Evolutionary conservation across 2,329 filamentous ascomycete species (phyloP).

Genomic region (Trichoderma pleuroti): DNA sequence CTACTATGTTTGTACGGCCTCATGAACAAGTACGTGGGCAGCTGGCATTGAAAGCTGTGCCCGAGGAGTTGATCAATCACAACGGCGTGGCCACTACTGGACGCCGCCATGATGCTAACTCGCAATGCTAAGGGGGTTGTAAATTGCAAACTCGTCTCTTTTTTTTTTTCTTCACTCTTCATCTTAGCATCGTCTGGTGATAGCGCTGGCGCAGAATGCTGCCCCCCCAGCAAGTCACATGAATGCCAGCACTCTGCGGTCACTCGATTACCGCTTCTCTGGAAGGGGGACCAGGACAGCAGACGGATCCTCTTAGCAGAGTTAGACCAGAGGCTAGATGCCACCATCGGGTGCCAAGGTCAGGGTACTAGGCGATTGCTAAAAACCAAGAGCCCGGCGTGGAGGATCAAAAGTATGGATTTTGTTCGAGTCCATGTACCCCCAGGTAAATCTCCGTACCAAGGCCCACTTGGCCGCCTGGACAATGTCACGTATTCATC

Average conservation of each 20-base stretch:
- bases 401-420: neutral
- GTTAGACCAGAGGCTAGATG: constrained; percentile 9
- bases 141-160: neutral
- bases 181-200: neutral
- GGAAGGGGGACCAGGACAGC: neutral
- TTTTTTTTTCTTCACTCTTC: neutral
- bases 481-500: constrained; percentile 3
- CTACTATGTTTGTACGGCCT: no score
- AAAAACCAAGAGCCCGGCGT: neutral
- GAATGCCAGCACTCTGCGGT: constrained; percentile 1
- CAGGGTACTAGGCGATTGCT: constrained; percentile 1
- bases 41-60: neutral
- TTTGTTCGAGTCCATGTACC: neutral
- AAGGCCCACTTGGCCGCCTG: constrained; percentile 4
- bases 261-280: constrained; percentile 9
- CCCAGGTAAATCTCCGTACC: constrained; percentile 14
- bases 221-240: constrained; percentile 15
- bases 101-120: neutral
- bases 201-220: constrained; percentile 8
- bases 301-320: constrained; percentile 10
- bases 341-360: neutral
- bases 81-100: neutral
- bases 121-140: neutral
- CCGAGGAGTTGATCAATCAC: neutral
- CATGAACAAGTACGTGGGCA: neutral